A percentile compares a stretch with the other conserved stretches of the same genome.
Evolutionary conservation across 805 yeast species (phyloP).

Genomic region (Nakazawaea molendinolei): DNA sequence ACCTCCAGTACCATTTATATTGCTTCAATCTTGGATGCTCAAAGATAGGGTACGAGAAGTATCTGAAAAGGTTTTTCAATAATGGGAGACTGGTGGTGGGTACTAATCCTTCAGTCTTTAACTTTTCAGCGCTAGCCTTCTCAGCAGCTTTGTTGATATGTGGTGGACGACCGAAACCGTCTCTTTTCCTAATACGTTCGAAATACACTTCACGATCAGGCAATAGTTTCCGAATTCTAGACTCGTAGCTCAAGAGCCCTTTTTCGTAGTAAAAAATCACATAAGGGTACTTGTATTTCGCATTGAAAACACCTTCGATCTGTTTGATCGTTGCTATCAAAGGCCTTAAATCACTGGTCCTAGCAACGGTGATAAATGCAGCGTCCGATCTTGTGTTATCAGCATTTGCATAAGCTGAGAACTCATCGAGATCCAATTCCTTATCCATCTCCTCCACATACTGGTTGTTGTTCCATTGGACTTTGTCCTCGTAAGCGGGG

Average conservation of each 20-base stretch:
- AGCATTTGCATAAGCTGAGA: background rate
- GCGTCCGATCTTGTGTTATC: constrained; percentile 55
- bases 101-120: constrained; percentile 50
- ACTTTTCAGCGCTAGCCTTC: constrained; percentile 16
- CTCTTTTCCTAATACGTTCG: constrained; percentile 37
- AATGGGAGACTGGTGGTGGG: constrained; percentile 55
- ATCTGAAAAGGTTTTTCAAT: constrained; percentile 89
- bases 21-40: constrained; percentile 57
- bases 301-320: constrained; percentile 61
- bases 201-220: constrained; percentile 39
- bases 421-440: constrained; percentile 26
- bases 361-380: constrained; percentile 64
- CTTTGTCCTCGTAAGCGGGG: constrained; percentile 18
- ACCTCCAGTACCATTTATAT: constrained; percentile 90
- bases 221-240: constrained; percentile 30
- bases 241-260: constrained; percentile 53
- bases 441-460: constrained; percentile 22
- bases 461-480: constrained; percentile 20
- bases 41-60: constrained; percentile 79
- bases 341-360: constrained; percentile 51
- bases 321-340: constrained; percentile 48
- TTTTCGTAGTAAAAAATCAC: constrained; percentile 70
- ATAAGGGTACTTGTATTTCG: constrained; percentile 72
- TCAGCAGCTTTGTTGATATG: constrained; percentile 37
- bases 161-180: constrained; percentile 60